phyloP scores from a whole-genome alignment of 257 asterid genomes.

The Solanum pinnatisectum region DNA sequence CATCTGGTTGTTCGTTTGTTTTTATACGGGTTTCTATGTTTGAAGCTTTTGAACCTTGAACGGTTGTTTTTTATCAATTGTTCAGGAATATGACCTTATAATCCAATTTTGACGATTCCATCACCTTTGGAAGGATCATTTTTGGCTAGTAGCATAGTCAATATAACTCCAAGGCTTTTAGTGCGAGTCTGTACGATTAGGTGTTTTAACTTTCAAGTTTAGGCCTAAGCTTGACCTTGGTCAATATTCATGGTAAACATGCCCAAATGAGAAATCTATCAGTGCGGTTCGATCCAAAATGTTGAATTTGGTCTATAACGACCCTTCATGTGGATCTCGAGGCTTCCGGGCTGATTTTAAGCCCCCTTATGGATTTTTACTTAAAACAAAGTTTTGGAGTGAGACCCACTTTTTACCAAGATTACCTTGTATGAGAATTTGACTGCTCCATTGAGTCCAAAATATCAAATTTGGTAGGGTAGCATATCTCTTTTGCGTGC shows the following conservation, averaged over 20 bases:
- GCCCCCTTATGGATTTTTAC: too few relatives aligned
- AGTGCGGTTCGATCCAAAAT: rapidly evolving
- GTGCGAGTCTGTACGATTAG: neutral
- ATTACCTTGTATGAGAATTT: rapidly evolving
- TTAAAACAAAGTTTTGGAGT: neutral
- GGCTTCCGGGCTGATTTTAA: neutral
- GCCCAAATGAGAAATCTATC: rapidly evolving
- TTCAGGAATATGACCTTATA: too few relatives aligned
- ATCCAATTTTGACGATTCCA: neutral
- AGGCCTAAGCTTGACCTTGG: neutral
- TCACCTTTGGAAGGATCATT: neutral
- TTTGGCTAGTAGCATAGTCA: neutral
- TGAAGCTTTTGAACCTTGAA: neutral
- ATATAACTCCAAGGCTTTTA: neutral
- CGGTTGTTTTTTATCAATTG: too few relatives aligned
- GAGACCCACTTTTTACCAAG: neutral
- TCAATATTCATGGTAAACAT: neutral
- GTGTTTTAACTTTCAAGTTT: neutral
- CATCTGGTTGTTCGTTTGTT: too few relatives aligned
- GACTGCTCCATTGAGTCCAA: neutral
- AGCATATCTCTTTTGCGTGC: too few relatives aligned
- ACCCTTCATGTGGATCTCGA: neutral
- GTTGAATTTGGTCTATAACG: too few relatives aligned
- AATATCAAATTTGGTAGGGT: neutral
- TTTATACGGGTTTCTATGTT: neutral